These are phyloP conservation scores for Sporothrix humicola DNA, from an alignment of 2,329 filamentous ascomycete species.

Conservation along the genomic window DNA sequence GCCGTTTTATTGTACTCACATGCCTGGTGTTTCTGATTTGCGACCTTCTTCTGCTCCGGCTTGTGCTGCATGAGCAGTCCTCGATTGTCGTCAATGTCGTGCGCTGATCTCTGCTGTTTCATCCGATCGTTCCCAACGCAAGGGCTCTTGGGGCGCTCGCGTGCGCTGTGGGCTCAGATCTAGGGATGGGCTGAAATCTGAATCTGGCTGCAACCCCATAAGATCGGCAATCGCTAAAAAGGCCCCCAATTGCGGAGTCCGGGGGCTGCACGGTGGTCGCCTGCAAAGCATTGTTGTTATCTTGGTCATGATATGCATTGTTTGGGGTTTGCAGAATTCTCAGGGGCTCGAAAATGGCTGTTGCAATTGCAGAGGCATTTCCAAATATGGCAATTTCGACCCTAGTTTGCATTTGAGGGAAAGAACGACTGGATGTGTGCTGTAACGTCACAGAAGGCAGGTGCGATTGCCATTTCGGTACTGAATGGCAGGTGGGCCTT, in stretches of 20 bases:
- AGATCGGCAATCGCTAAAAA: neutral
- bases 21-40: neutral
- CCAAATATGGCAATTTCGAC: neutral
- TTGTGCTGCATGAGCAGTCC: neutral
- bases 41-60: neutral
- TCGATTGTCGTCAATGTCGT: neutral
- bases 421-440: neutral
- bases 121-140: constrained; percentile 15
- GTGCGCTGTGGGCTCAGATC: neutral
- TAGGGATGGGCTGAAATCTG: neutral
- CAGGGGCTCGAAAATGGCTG: neutral
- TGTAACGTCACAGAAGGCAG: neutral
- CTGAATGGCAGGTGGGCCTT: neutral
- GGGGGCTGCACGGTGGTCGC: neutral
- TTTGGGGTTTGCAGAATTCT: neutral
- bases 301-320: neutral
- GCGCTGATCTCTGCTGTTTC: constrained; percentile 15
- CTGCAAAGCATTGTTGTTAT: neutral
- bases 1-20: neutral
- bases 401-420: neutral
- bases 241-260: constrained; percentile 3
- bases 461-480: constrained; percentile 2
- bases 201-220: constrained; percentile 7
- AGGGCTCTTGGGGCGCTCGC: constrained; percentile 11
- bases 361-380: neutral